phyloP scores from a whole-genome alignment of 2,329 filamentous ascomycete species.

The Fusarium coicis region DNA sequence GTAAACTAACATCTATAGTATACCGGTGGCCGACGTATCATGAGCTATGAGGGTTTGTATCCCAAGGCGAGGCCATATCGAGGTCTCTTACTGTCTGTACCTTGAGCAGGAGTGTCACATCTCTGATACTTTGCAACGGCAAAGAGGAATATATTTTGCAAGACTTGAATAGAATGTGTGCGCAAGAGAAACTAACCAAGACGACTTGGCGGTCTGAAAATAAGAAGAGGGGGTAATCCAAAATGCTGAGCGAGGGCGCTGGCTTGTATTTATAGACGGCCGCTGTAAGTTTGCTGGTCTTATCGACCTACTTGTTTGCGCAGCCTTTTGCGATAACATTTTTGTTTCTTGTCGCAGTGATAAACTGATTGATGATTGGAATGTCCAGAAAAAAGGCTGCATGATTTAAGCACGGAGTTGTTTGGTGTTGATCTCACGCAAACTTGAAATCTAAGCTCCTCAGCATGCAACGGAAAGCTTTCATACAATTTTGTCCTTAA shows the following conservation, averaged over 20 bases:
- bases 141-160: background rate
- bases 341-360: background rate
- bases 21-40: accelerated
- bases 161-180: background rate
- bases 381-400: accelerated
- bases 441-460: background rate
- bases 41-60: accelerated
- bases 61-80: background rate
- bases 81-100: background rate
- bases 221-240: background rate
- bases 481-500: background rate
- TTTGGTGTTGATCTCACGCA: background rate
- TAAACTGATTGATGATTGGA: background rate
- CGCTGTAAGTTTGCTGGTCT: background rate
- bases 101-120: background rate
- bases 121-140: accelerated
- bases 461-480: background rate
- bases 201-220: background rate
- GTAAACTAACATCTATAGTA: background rate
- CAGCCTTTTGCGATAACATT: background rate
- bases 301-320: too few relatives aligned
- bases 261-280: background rate
- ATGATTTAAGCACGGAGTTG: too few relatives aligned
- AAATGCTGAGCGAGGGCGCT: background rate
- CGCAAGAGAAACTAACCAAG: accelerated